Conservation (phyloP, 345 rosid species). For the Luvunga scandens region DNA sequence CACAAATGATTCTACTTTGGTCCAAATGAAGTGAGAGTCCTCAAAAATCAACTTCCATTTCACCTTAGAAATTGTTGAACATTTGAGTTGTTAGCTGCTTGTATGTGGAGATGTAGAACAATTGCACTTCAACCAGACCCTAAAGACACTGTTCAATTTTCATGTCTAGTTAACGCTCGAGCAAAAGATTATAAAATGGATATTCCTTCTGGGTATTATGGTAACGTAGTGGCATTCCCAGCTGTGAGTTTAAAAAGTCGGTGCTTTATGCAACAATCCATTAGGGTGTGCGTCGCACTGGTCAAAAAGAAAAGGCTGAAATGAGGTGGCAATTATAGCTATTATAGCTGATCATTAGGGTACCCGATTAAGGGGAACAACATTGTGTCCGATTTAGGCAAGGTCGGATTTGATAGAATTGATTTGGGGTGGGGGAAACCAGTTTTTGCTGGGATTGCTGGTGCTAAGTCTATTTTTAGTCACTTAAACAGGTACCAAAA, state of each 20-base stretch:
- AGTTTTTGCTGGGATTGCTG: constrained; percentile 15
- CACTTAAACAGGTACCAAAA: constrained; percentile 1
- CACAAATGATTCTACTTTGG: too few relatives aligned
- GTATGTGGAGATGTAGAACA: constrained; percentile 18
- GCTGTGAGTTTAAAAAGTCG: constrained; percentile 24
- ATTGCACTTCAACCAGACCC: constrained; percentile 8
- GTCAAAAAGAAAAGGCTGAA: background rate
- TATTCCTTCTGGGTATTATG: constrained; percentile 49
- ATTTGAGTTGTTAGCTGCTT: constrained; percentile 22
- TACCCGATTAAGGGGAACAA: background rate
- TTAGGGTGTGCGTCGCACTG: background rate
- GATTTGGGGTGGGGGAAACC: constrained; percentile 32
- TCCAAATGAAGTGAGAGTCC: too few relatives aligned
- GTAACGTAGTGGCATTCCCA: constrained; percentile 37
- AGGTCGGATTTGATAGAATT: constrained; percentile 2
- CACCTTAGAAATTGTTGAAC: background rate
- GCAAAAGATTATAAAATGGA: too few relatives aligned
- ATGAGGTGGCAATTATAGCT: too few relatives aligned
- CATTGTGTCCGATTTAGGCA: background rate
- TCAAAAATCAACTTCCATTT: background rate
- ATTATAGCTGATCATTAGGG: too few relatives aligned
- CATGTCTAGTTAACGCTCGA: background rate
- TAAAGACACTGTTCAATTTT: background rate
- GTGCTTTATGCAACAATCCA: background rate
- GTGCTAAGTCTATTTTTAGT: background rate